Percentiles rank a stretch among this genome's conserved stretches.
Conservation (phyloP, 2,329 filamentous ascomycete genomes). For the Calcarisporium arbuscula region DNA sequence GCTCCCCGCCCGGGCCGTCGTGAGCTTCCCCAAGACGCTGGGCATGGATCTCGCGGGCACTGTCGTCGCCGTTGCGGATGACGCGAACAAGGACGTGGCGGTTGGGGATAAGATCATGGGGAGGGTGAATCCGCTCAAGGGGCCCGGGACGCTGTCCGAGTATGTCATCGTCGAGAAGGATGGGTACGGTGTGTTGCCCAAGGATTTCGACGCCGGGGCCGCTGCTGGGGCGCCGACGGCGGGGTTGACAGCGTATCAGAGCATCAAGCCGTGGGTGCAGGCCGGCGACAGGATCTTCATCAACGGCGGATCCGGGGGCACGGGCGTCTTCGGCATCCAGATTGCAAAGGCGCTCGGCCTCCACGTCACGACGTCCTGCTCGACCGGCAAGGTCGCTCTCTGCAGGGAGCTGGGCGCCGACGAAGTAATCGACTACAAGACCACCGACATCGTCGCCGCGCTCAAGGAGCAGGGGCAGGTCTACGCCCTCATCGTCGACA, state of each 20-base stretch:
- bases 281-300: conserved; percentile 55
- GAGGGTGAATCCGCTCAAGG: conserved; percentile 18
- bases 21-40: conserved; percentile 33
- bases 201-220: conserved; percentile 31
- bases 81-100: conserved; percentile 22
- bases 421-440: conserved; percentile 57
- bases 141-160: conserved; percentile 36
- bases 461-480: conserved; percentile 40
- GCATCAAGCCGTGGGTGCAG: conserved; percentile 39
- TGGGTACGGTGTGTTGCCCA: conserved; percentile 30
- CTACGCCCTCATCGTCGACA: conserved; percentile 52
- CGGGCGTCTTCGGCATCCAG: conserved; percentile 56
- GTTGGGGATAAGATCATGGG: conserved; percentile 40
- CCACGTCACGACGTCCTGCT: conserved; percentile 55
- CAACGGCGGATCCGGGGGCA: conserved; percentile 60
- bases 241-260: conserved; percentile 42
- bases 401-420: conserved; percentile 57
- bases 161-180: conserved; percentile 29
- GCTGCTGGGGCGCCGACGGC: conserved; percentile 38
- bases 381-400: conserved; percentile 49
- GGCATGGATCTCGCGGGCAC: conserved; percentile 46
- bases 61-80: conserved; percentile 29
- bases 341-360: conserved; percentile 57
- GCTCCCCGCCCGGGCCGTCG: conserved; percentile 24
- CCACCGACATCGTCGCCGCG: conserved; percentile 36